Conservation (phyloP, 495 filamentous ascomycete species). For the Penicillium fimorum region DNA sequence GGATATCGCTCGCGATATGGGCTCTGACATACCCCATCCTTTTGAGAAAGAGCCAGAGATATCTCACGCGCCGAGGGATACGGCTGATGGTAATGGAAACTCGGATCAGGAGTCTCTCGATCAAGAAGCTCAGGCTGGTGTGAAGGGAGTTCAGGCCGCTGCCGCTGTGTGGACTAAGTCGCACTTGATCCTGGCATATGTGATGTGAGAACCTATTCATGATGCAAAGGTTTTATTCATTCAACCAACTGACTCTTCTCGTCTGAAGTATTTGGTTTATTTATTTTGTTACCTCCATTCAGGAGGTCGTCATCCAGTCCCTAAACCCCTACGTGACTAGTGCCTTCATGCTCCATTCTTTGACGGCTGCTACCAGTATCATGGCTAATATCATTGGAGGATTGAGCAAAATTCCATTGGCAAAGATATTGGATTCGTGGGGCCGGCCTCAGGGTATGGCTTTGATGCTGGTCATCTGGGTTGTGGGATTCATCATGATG, state of each 20-base stretch:
- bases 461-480: conserved; percentile 31
- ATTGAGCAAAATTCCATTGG: conserved; percentile 58
- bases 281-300: conserved; percentile 24
- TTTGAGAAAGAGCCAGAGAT: not conserved
- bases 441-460: conserved; percentile 53
- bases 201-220: conserved; percentile 1
- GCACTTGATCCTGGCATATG: conserved; percentile 6
- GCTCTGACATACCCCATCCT: not conserved
- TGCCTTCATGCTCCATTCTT: conserved; percentile 30
- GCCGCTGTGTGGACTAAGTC: conserved; percentile 5
- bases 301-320: conserved; percentile 26
- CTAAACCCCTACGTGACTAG: conserved; percentile 32
- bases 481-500: conserved; percentile 48
- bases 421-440: conserved; percentile 66
- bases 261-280: conserved; percentile 34
- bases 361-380: conserved; percentile 31
- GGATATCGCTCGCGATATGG: not conserved
- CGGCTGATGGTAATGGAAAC: not conserved
- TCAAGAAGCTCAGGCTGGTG: conserved; percentile 8
- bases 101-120: conserved; percentile 5
- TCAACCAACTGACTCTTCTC: not conserved
- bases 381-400: conserved; percentile 52
- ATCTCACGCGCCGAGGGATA: not conserved
- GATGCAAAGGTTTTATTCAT: not conserved
- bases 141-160: not conserved